Percentiles rank a stretch among this genome's conserved stretches.
These are phyloP conservation scores for Nitzschia inconspicua DNA, from an alignment of 108 stramenopile species.

Conservation along the genomic window DNA sequence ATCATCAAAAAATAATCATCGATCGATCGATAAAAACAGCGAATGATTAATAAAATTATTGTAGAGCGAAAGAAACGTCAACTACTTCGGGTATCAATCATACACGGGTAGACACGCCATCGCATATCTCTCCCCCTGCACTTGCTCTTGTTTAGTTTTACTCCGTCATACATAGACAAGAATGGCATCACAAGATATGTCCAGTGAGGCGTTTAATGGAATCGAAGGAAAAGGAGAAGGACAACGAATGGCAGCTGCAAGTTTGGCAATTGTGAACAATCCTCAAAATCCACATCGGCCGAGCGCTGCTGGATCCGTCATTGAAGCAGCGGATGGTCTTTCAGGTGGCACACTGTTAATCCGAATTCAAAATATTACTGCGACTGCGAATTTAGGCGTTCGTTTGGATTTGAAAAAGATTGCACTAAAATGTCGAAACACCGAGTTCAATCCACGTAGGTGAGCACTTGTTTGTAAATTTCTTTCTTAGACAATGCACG, in stretches of 20 bases:
- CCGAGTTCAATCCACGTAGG: constrained; percentile 98
- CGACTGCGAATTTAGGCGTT: constrained; percentile 86
- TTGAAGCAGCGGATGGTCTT: constrained; percentile 67
- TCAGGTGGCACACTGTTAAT: constrained; percentile 63
- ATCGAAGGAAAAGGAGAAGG: too few relatives aligned
- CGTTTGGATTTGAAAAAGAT: constrained; percentile 91
- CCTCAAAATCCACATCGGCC: constrained; percentile 33
- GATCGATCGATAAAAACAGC: not conserved
- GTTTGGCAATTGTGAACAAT: constrained; percentile 2
- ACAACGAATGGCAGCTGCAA: too few relatives aligned
- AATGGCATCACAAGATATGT: too few relatives aligned
- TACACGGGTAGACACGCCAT: too few relatives aligned
- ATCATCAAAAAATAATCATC: not conserved
- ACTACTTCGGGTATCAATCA: too few relatives aligned
- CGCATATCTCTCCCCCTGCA: too few relatives aligned
- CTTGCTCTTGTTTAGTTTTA: too few relatives aligned
- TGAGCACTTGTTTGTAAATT: too few relatives aligned
- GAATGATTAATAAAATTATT: not conserved
- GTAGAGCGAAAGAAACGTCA: too few relatives aligned
- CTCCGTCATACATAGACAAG: too few relatives aligned
- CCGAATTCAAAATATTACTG: constrained; percentile 81
- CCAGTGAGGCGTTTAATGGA: too few relatives aligned
- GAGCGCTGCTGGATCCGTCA: constrained; percentile 72
- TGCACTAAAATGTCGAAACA: constrained; percentile 93
- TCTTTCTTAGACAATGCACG: too few relatives aligned